These are phyloP conservation scores for Juncus inflexus DNA, from an alignment of 176 grass and related monocot species.

Conservation along the genomic window DNA sequence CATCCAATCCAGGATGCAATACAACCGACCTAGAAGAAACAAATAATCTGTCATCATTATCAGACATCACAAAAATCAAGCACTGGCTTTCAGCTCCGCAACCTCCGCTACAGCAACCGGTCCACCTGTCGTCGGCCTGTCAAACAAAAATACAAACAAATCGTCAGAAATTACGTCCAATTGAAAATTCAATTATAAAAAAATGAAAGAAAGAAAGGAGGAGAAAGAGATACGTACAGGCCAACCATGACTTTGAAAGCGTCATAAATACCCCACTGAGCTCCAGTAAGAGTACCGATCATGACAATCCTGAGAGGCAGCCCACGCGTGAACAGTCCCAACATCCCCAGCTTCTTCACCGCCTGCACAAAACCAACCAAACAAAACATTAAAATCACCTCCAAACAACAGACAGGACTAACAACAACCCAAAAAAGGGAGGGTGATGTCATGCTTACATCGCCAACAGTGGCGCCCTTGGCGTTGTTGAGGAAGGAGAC, in stretches of 20 bases:
- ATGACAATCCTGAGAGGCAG: slow-evolving; percentile 96
- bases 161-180: neutral
- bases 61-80: slow-evolving; percentile 37
- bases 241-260: slow-evolving; percentile 94
- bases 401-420: neutral
- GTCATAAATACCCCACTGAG: slow-evolving; percentile 97
- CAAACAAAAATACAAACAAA: slow-evolving; percentile 6
- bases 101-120: slow-evolving; percentile 34
- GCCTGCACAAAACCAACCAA: slow-evolving; percentile 42
- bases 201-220: neutral
- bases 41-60: slow-evolving; percentile 34
- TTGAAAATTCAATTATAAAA: too few species aligned
- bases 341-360: slow-evolving; percentile 72
- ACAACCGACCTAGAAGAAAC: neutral
- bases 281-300: slow-evolving; percentile 89
- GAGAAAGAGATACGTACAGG: slow-evolving; percentile 55
- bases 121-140: slow-evolving; percentile 87
- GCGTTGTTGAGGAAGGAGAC: slow-evolving; percentile 97
- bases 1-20: slow-evolving; percentile 26
- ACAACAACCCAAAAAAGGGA: neutral
- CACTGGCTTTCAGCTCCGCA: slow-evolving; percentile 32
- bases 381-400: slow-evolving; percentile 1
- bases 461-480: slow-evolving; percentile 80
- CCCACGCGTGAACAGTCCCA: slow-evolving; percentile 84
- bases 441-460: slow-evolving; percentile 44